phyloP scores from a whole-genome alignment of 2,329 filamentous ascomycete genomes.

The Cladophialophora carrionii region DNA sequence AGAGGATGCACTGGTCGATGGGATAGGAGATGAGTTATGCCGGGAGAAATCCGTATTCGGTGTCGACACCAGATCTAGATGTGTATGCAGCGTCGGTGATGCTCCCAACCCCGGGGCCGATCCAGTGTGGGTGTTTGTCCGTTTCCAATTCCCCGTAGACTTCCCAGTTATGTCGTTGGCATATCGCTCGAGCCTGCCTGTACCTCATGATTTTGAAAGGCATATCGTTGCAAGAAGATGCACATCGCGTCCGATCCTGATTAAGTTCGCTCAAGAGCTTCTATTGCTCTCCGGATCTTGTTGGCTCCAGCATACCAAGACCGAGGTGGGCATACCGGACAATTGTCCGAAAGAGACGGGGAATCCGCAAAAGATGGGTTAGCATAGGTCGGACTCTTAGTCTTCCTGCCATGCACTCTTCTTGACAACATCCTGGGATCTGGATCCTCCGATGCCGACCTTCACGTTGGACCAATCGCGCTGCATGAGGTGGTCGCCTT shows the following conservation, averaged over 20 bases:
- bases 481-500: conserved; percentile 35
- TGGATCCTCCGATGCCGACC: conserved; percentile 37
- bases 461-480: conserved; percentile 37
- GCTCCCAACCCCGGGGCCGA: not conserved
- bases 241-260: not conserved
- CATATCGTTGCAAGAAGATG: not conserved
- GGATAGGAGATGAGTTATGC: conserved; percentile 8
- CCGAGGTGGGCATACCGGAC: not conserved
- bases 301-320: not conserved
- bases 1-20: not conserved
- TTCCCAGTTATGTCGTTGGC: not conserved
- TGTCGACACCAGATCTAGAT: not conserved
- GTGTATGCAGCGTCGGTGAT: not conserved
- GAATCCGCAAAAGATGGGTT: not conserved
- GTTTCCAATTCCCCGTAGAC: not conserved
- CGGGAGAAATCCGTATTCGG: not conserved
- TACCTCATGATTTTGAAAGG: not conserved
- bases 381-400: conserved; percentile 7
- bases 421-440: conserved; percentile 38
- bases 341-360: not conserved
- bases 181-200: not conserved
- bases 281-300: not conserved
- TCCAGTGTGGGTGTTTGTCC: not conserved
- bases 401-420: conserved; percentile 41
- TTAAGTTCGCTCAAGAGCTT: not conserved